Percentiles rank a stretch among this genome's conserved stretches.
Conservation (phyloP, 2,329 filamentous ascomycete genomes). For the Hymenoscyphus infarciens region DNA sequence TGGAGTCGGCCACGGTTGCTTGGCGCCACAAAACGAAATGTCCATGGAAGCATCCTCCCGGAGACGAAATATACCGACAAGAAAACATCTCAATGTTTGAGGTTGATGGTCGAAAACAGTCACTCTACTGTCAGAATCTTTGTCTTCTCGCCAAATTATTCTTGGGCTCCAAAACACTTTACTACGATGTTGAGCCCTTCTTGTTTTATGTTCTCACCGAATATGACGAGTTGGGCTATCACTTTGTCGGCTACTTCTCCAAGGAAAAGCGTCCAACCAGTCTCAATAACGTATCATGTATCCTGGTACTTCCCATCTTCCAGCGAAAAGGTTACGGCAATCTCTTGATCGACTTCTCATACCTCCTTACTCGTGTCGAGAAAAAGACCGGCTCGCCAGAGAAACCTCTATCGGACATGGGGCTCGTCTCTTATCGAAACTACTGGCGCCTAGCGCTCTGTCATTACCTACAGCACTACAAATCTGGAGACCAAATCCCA, state of each 20-base stretch:
- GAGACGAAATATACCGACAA: constrained; percentile 95
- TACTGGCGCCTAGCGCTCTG: constrained; percentile 94
- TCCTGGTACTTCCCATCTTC: constrained; percentile 91
- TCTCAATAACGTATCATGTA: constrained; percentile 96
- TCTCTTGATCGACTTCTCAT: constrained; percentile 96
- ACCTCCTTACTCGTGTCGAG: constrained; percentile 89
- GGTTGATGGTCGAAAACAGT: constrained; percentile 93
- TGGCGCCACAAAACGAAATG: constrained; percentile 98
- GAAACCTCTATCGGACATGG: constrained; percentile 97
- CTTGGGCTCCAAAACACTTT: constrained; percentile 95
- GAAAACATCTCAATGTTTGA: constrained; percentile 93
- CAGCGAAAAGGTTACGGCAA: constrained; percentile 97
- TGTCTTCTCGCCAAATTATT: constrained; percentile 95
- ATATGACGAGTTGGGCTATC: constrained; percentile 85
- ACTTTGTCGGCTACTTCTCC: constrained; percentile 98
- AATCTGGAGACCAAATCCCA: constrained; percentile 47
- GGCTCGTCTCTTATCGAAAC: constrained; percentile 91
- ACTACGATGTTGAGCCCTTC: constrained; percentile 97
- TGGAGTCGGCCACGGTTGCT: constrained; percentile 98
- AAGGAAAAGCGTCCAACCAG: constrained; percentile 96
- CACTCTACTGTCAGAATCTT: constrained; percentile 97
- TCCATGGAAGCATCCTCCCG: constrained; percentile 91
- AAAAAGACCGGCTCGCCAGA: constrained; percentile 93
- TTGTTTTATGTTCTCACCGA: constrained; percentile 97
- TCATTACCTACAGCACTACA: constrained; percentile 70